phyloP scores from a whole-genome alignment of 1,284 basidiomycete genomes.

The Porodaedalea pini region DNA sequence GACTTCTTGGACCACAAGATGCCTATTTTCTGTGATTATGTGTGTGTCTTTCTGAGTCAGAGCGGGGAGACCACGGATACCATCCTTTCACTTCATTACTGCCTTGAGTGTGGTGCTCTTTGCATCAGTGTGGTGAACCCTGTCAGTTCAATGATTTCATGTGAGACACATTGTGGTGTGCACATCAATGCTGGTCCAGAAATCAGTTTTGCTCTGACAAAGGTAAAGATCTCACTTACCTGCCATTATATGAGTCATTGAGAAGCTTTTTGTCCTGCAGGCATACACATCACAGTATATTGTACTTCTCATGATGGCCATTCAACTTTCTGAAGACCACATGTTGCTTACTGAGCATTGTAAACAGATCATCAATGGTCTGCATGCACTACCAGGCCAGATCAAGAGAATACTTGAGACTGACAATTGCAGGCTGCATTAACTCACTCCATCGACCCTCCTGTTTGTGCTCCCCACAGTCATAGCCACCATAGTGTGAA shows the following conservation, averaged over 20 bases:
- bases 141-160: slow-evolving; percentile 96
- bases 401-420: slow-evolving; percentile 86
- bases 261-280: slow-evolving; percentile 33
- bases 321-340: slow-evolving; percentile 96
- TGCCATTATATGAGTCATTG: not conserved
- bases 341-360: slow-evolving; percentile 90
- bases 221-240: slow-evolving; percentile 49
- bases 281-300: slow-evolving; percentile 99
- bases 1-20: slow-evolving; percentile 99
- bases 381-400: slow-evolving; percentile 86
- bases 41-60: slow-evolving; percentile 96
- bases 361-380: slow-evolving; percentile 90
- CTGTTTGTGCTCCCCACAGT: slow-evolving; percentile 3
- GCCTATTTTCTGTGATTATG: slow-evolving; percentile 98
- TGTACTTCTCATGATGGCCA: slow-evolving; percentile 96
- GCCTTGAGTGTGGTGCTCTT: slow-evolving; percentile 93
- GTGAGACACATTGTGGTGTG: slow-evolving; percentile 98
- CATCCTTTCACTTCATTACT: slow-evolving; percentile 95
- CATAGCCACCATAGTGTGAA: slow-evolving; percentile 8
- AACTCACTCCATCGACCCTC: no score
- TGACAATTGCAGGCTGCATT: no score
- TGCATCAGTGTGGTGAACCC: slow-evolving; percentile 98
- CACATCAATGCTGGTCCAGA: slow-evolving; percentile 99
- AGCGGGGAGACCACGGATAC: slow-evolving; percentile 99
- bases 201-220: slow-evolving; percentile 99